Evolutionary conservation across 1,284 basidiomycete species (phyloP).

Genomic region (Phaffia rhodozyma): DNA sequence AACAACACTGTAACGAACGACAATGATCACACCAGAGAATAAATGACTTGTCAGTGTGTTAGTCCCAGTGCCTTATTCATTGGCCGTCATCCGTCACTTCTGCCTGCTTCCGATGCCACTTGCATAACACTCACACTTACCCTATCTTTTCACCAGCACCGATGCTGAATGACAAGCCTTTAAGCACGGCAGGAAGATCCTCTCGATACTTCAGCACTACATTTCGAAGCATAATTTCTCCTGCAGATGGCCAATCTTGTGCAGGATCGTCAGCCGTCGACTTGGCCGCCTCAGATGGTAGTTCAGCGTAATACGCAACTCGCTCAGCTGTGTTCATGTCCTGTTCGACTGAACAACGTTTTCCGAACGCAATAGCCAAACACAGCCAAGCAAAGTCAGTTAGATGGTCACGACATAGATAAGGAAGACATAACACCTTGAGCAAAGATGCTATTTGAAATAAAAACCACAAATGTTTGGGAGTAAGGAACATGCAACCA

Average conservation of each 20-base stretch:
- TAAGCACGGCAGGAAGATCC: slow-evolving; percentile 41
- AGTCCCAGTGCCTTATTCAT: too few species aligned
- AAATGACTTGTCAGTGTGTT: too few species aligned
- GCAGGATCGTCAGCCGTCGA: slow-evolving; percentile 38
- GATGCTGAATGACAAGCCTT: slow-evolving; percentile 46
- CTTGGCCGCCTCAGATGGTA: slow-evolving; percentile 54
- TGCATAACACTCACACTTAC: too few species aligned
- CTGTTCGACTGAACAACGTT: not conserved
- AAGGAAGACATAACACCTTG: slow-evolving; percentile 1
- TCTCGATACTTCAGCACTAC: slow-evolving; percentile 40
- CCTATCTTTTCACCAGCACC: slow-evolving; percentile 43
- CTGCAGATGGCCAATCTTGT: slow-evolving; percentile 50
- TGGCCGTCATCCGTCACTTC: too few species aligned
- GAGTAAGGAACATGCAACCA: too few species aligned
- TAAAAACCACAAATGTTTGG: too few species aligned
- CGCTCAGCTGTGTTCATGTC: slow-evolving; percentile 77
- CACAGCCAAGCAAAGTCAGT: not conserved
- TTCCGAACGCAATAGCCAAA: not conserved
- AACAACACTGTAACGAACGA: slow-evolving; percentile 30
- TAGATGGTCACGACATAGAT: not conserved
- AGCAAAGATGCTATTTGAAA: not conserved
- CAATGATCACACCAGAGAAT: too few species aligned
- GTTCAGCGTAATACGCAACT: slow-evolving; percentile 22
- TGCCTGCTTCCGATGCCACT: too few species aligned
- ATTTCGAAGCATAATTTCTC: slow-evolving; percentile 34